Base-by-base conservation (phyloP, 257 asterid genomes). In the Striga asiatica region DNA sequence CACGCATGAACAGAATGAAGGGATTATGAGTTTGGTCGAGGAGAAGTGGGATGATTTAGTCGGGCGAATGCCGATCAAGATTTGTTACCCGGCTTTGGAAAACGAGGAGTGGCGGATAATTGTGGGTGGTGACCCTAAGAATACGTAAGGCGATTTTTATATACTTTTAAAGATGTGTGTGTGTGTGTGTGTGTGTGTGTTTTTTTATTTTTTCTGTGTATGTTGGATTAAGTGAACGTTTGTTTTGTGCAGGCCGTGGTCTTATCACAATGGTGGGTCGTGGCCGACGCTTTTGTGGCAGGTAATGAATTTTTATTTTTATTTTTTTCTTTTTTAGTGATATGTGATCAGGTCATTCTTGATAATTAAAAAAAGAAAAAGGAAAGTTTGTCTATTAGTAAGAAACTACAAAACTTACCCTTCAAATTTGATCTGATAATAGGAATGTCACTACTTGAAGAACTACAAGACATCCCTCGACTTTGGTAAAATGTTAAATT, bases 211-310 rank as follows among this genome's bases (percentile, higher is more conserved):
- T 34, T 34, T 34, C 11, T 10, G 41, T 13, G 8, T 34, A 10
- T 34, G n/a, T 8, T 4, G 35, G 2, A 0, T 52, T 49, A 14
- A 60, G 19, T 42, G 1, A 24, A 19, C 38, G 45, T 48, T 38
- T 76, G 77, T 85, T 41, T 7, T 41, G 80, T 76, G 81, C 92
- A 88, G 95, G 35, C 92, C 95, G 10, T 88, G 97, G 95, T 88
- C 97, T 31, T 88, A 85, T 74, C 97, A 88, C 66, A 88, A 88
- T 57, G 94, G 95, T 45, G 97, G 97, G 68, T 88, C 97, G 3
- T 88, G 97, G 97, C 95, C 97, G 19, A 82, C 94, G 13, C 97
- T 88, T 58, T 58, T 82, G 43, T 88, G 95, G 97, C 97, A 88
- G 95, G 97, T 85, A 74, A 41, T 35, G 32, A n/a, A n/a, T n/a